A percentile compares a stretch with the other conserved stretches of the same genome.
Evolutionary conservation across 2,329 filamentous ascomycete genomes (phyloP).

Genomic region (Paraphoma sp.): DNA sequence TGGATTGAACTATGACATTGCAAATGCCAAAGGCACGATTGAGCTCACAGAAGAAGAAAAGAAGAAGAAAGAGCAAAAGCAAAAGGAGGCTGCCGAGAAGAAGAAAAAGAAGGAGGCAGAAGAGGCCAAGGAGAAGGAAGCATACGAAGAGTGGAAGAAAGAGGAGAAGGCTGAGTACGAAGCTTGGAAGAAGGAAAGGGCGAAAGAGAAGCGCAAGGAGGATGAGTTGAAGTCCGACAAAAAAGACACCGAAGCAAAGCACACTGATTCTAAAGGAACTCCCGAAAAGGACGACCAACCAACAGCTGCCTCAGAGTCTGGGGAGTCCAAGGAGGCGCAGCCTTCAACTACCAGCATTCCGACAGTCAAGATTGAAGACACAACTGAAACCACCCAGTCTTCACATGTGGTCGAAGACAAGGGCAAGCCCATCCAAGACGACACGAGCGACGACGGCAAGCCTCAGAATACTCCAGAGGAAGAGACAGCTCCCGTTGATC

Average conservation of each 20-base stretch:
- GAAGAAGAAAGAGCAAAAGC: conserved; percentile 48
- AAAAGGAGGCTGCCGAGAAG: conserved; percentile 42
- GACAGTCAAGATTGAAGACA: not conserved
- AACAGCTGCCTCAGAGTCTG: not conserved
- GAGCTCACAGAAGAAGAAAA: conserved; percentile 56
- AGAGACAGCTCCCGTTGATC: not conserved
- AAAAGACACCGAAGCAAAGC: not conserved
- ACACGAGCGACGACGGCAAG: not conserved
- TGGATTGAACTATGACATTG: conserved; percentile 72
- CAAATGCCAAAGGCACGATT: conserved; percentile 68
- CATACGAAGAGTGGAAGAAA: conserved; percentile 44
- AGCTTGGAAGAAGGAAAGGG: conserved; percentile 27
- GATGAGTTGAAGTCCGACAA: conserved; percentile 5
- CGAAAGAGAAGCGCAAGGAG: conserved; percentile 13
- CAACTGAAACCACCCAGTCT: not conserved
- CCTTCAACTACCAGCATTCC: not conserved
- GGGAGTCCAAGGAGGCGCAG: not conserved
- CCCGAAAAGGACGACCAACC: not conserved
- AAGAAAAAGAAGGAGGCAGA: conserved; percentile 35
- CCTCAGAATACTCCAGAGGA: not conserved
- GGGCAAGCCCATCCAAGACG: conserved; percentile 1
- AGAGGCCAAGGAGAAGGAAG: conserved; percentile 39
- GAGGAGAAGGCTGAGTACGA: conserved; percentile 33
- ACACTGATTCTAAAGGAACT: not conserved
- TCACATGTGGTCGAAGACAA: not conserved